Percentiles rank a stretch among this genome's conserved stretches.
Evolutionary conservation across 2,329 filamentous ascomycete genomes (phyloP).

Genomic region (Penicillium vulpinum): DNA sequence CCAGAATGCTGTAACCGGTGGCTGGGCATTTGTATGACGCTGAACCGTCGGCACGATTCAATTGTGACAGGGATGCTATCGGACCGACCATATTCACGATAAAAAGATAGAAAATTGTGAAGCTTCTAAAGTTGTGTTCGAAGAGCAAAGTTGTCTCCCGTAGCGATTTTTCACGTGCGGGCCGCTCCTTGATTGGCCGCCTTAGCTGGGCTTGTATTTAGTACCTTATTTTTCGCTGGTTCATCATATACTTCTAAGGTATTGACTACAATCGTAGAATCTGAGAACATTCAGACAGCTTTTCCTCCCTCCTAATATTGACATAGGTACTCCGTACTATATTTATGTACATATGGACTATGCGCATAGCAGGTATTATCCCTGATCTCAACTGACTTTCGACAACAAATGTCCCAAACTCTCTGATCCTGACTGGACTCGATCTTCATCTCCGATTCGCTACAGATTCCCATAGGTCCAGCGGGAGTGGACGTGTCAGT

Average conservation of each 20-base stretch:
- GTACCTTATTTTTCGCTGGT: neutral
- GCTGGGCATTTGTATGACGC: constrained; percentile 43
- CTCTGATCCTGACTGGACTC: neutral
- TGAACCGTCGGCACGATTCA: constrained; percentile 43
- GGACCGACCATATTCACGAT: constrained; percentile 36
- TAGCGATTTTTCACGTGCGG: constrained; percentile 21
- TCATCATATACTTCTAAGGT: neutral
- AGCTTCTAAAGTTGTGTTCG: neutral
- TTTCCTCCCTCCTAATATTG: no score
- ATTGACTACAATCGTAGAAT: neutral
- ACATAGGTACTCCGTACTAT: no score
- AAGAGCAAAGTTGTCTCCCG: neutral
- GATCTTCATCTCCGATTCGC: neutral
- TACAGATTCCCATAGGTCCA: neutral
- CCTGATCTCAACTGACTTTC: neutral
- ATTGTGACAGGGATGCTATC: constrained; percentile 35
- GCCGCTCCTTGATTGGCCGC: constrained; percentile 21
- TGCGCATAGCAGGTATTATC: neutral
- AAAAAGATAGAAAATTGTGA: neutral
- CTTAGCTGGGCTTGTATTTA: neutral
- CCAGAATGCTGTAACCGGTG: constrained; percentile 74
- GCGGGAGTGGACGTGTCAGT: constrained; percentile 7
- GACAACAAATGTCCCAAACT: neutral
- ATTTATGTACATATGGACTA: neutral
- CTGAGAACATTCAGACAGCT: no score